Evolutionary conservation across 176 grass and related monocot species (phyloP).

Genomic region (Carex myosuroides): DNA sequence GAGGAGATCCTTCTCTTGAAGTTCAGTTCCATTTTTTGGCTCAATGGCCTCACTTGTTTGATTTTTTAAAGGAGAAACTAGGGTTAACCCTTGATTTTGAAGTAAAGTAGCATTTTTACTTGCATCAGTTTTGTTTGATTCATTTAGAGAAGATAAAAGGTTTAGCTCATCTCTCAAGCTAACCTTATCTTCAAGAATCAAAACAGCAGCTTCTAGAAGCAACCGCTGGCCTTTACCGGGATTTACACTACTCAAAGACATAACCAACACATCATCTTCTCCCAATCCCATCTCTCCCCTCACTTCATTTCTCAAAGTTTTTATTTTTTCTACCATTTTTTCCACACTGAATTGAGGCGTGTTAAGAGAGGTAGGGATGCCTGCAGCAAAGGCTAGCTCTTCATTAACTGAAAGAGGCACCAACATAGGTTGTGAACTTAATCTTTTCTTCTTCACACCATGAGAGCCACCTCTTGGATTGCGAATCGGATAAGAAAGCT

Average conservation of each 20-base stretch:
- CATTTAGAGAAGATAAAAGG: constrained; percentile 15
- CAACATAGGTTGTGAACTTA: constrained; percentile 24
- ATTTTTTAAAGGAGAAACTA: constrained; percentile 4
- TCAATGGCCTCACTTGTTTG: constrained; percentile 2
- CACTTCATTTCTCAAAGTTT: constrained; percentile 30
- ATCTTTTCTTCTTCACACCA: constrained; percentile 46
- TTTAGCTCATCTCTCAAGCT: constrained; percentile 8
- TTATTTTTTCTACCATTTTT: constrained; percentile 35
- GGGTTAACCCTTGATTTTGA: not conserved
- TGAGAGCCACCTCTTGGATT: constrained; percentile 34
- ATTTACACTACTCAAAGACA: constrained; percentile 48
- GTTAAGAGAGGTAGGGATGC: constrained; percentile 38
- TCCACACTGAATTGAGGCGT: constrained; percentile 29
- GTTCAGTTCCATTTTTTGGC: not conserved
- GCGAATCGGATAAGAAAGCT: constrained; percentile 35
- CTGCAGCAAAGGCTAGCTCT: constrained; percentile 45
- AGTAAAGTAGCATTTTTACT: not conserved
- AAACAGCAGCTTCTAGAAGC: constrained; percentile 42
- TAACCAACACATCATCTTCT: constrained; percentile 35
- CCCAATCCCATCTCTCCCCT: constrained; percentile 39
- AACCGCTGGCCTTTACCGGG: constrained; percentile 37
- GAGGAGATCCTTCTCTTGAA: not conserved
- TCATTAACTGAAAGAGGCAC: constrained; percentile 51
- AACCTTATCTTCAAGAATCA: constrained; percentile 35
- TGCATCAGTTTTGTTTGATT: not conserved